phyloP scores from a whole-genome alignment of 1,139 yeast species.

The Candida sojae region DNA sequence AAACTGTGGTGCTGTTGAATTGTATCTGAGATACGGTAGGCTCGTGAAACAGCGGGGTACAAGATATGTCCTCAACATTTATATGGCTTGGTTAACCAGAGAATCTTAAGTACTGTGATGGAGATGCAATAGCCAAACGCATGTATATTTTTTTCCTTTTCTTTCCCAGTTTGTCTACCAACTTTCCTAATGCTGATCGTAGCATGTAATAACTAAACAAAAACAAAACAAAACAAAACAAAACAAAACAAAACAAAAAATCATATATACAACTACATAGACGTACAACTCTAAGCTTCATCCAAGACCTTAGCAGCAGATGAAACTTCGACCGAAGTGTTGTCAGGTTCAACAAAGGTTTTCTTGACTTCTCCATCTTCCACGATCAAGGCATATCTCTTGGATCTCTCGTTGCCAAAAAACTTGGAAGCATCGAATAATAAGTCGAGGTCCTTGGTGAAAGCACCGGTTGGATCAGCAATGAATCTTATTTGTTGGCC shows the following conservation, averaged over 20 bases:
- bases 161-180: background rate
- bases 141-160: background rate
- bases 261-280: background rate
- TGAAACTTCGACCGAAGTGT: conserved; percentile 62
- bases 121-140: too few species aligned
- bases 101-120: too few species aligned
- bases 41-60: background rate
- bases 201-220: background rate
- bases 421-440: conserved; percentile 69
- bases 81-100: background rate
- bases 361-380: conserved; percentile 70
- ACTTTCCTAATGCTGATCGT: too few species aligned
- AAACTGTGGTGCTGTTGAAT: background rate
- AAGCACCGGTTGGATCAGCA: conserved; percentile 78
- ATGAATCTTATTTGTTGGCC: conserved; percentile 52
- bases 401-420: conserved; percentile 74
- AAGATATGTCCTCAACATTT: background rate
- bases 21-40: background rate
- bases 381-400: conserved; percentile 75
- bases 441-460: conserved; percentile 63
- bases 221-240: background rate
- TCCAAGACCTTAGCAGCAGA: conserved; percentile 41
- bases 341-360: conserved; percentile 79
- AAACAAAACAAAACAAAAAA: background rate
- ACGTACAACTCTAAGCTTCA: conserved; percentile 18